A percentile compares a stretch with the other conserved stretches of the same genome.
Evolutionary conservation across 164 flowering plant genomes (phyloP).

Genomic region (Chloranthus sessilifolius): DNA sequence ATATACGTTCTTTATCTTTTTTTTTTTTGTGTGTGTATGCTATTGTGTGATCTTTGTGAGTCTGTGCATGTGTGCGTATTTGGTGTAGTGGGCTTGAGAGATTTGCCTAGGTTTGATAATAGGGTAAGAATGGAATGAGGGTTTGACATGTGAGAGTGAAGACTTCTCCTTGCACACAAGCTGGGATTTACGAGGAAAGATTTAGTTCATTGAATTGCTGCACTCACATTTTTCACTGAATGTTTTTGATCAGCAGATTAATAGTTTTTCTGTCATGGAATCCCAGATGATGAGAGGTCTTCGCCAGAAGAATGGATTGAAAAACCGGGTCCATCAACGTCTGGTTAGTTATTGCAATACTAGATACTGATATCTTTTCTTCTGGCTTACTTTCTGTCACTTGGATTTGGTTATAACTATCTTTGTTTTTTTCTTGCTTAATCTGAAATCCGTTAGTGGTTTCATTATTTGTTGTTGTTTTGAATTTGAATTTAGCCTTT

Average conservation of each 20-base stretch:
- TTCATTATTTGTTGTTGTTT: too few species aligned
- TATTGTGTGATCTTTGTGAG: too few species aligned
- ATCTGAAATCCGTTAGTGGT: too few species aligned
- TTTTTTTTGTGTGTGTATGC: not conserved
- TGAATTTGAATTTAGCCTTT: too few species aligned
- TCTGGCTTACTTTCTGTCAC: constrained; percentile 4
- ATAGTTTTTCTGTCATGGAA: constrained; percentile 3
- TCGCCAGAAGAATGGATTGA: constrained; percentile 32
- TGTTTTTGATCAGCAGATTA: not conserved
- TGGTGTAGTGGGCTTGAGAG: not conserved
- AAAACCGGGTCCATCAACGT: constrained; percentile 15
- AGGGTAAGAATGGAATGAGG: too few species aligned
- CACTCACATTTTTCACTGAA: not conserved
- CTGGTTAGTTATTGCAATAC: too few species aligned
- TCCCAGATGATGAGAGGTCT: constrained; percentile 40
- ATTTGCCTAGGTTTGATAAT: not conserved
- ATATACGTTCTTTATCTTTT: too few species aligned
- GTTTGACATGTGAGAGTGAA: too few species aligned
- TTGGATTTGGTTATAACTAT: too few species aligned
- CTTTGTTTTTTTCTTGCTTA: too few species aligned
- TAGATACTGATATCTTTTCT: too few species aligned
- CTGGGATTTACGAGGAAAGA: not conserved
- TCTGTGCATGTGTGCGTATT: not conserved
- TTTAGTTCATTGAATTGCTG: not conserved
- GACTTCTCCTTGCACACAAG: not conserved